phyloP scores from a whole-genome alignment of 805 yeast genomes.

The Ogataea pignaliae region DNA sequence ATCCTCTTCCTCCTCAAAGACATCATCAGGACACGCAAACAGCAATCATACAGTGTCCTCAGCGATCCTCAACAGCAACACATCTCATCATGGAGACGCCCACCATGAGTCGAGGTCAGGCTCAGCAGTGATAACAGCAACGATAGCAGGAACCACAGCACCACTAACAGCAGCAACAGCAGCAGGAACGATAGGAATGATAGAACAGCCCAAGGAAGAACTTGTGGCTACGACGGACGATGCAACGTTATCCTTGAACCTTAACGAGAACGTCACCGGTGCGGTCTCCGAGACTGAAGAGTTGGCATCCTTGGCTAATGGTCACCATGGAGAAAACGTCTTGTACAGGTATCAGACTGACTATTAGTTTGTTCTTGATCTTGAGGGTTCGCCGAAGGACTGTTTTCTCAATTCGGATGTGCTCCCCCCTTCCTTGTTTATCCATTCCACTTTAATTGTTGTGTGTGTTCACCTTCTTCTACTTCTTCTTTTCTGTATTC shows the following conservation, averaged over 20 bases:
- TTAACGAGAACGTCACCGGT: constrained; percentile 28
- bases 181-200: constrained; percentile 6
- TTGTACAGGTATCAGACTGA: constrained; percentile 24
- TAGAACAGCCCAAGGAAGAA: neutral
- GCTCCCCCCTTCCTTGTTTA: no score
- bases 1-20: neutral
- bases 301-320: constrained; percentile 31
- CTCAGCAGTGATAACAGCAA: neutral
- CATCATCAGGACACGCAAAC: neutral
- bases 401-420: no score
- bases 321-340: constrained; percentile 31
- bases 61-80: no score
- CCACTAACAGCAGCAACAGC: constrained; percentile 1
- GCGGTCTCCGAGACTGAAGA: constrained; percentile 31
- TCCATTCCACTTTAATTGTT: no score
- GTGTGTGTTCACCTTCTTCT: no score
- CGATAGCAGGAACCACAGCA: neutral
- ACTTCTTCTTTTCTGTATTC: no score
- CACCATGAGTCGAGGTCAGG: no score
- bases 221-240: constrained; percentile 28
- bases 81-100: no score
- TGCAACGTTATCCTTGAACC: constrained; percentile 24
- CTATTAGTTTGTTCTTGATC: no score
- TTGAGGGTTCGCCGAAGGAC: no score
- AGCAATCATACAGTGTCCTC: neutral